These are phyloP conservation scores for Colletotrichum destructivum DNA, from an alignment of 2,329 filamentous ascomycete genomes.

Conservation along the genomic window DNA sequence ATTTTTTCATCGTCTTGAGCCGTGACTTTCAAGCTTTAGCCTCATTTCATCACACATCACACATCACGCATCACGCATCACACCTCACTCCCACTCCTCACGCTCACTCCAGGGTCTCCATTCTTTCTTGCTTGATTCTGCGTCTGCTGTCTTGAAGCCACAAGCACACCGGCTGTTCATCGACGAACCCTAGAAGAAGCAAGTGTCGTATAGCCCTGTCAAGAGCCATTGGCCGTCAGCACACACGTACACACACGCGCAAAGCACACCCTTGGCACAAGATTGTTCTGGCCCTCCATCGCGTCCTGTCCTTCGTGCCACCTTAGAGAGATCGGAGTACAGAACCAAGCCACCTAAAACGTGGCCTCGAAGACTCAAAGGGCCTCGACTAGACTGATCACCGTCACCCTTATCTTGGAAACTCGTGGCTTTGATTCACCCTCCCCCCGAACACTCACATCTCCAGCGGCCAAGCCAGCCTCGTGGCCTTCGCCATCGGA, in stretches of 20 bases:
- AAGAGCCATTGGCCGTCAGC: not conserved
- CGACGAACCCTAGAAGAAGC: not conserved
- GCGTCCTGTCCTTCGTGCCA: not conserved
- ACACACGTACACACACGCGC: not conserved
- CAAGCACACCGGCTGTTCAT: conserved; percentile 15
- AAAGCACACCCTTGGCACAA: not conserved
- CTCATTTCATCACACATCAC: conserved; percentile 10
- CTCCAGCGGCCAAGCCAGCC: conserved; percentile 2
- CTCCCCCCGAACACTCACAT: not conserved
- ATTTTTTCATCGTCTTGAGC: conserved; percentile 37
- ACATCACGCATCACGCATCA: too few species aligned
- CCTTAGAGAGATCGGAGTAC: conserved; percentile 2
- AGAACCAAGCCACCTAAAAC: conserved; percentile 21
- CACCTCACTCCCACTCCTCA: not conserved
- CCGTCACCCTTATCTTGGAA: not conserved
- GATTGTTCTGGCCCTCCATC: not conserved
- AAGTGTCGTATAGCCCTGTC: not conserved
- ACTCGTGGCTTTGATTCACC: conserved; percentile 26
- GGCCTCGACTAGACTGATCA: not conserved
- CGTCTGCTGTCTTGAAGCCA: conserved; percentile 27
- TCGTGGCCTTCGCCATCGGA: conserved; percentile 16
- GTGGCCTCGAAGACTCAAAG: conserved; percentile 30
- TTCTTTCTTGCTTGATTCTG: not conserved
- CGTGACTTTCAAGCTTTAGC: conserved; percentile 5
- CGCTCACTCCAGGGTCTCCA: not conserved